Evolutionary conservation across 2,329 filamentous ascomycete genomes (phyloP).

Genomic region (Trichophyton verrucosum): DNA sequence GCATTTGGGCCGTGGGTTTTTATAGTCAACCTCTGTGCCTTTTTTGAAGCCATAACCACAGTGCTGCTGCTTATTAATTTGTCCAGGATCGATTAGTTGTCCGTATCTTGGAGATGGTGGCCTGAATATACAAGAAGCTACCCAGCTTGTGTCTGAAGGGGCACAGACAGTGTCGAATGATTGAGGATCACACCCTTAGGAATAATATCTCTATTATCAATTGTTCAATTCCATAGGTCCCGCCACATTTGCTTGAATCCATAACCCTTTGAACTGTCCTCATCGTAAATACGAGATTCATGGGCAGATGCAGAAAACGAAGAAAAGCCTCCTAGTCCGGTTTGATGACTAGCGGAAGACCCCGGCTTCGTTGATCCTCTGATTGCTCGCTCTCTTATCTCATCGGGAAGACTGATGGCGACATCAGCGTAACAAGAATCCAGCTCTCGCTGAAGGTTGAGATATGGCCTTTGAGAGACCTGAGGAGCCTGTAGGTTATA

Average conservation of each 20-base stretch:
- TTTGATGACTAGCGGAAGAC: conserved; percentile 7
- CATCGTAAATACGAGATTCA: conserved; percentile 56
- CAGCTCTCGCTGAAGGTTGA: conserved; percentile 70
- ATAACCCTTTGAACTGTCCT: conserved; percentile 57
- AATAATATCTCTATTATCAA: not conserved
- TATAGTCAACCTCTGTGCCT: not conserved
- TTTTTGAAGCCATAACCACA: not conserved
- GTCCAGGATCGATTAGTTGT: no score
- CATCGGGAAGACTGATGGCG: conserved; percentile 59
- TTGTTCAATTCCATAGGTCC: conserved; percentile 50
- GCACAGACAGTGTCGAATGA: no score
- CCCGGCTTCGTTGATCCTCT: conserved; percentile 20
- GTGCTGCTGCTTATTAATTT: not conserved
- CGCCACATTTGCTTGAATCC: conserved; percentile 83
- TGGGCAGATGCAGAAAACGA: conserved; percentile 43
- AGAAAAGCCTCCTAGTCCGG: conserved; percentile 42
- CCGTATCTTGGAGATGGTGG: no score
- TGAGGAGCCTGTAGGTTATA: conserved; percentile 95
- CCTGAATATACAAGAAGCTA: no score
- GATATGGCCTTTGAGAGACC: conserved; percentile 86
- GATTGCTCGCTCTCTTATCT: conserved; percentile 58
- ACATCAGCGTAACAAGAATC: conserved; percentile 72
- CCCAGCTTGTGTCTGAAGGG: no score
- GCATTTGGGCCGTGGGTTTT: not conserved
- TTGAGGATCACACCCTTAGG: not conserved